A percentile compares a stretch with the other conserved stretches of the same genome.
These are phyloP conservation scores for Oehlia diaphana DNA, from an alignment of 192 early-diverging fungal genomes.

Conservation along the genomic window DNA sequence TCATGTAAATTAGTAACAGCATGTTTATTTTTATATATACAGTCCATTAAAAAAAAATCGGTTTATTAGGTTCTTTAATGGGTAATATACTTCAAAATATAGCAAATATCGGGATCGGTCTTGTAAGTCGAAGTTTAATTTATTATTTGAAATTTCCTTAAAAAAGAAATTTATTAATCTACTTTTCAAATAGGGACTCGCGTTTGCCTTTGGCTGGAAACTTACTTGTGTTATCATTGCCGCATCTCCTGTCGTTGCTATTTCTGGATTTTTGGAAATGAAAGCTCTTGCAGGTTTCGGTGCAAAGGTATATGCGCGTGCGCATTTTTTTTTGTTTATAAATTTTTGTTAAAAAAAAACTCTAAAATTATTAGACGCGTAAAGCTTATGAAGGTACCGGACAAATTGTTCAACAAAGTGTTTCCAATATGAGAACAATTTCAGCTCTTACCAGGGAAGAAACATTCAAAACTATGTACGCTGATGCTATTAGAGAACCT, in stretches of 20 bases:
- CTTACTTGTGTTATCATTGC: conserved; percentile 27
- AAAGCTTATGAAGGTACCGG: conserved; percentile 73
- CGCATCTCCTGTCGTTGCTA: conserved; percentile 20
- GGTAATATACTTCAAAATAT: conserved; percentile 48
- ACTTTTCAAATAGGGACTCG: conserved; percentile 8
- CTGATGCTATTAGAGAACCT: conserved; percentile 59
- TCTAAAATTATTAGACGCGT: conserved; percentile 58
- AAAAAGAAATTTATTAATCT: not conserved
- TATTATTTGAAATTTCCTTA: not conserved
- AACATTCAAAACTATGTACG: conserved; percentile 65
- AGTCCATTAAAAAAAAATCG: conserved; percentile 28
- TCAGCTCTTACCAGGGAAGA: conserved; percentile 71
- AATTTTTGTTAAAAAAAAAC: conserved; percentile 29
- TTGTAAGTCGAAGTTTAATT: conserved; percentile 9
- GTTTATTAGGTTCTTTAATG: conserved; percentile 48
- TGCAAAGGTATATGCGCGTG: conserved; percentile 13
- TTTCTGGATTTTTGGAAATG: conserved; percentile 52
- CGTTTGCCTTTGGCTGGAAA: conserved; percentile 28
- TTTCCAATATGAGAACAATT: conserved; percentile 83
- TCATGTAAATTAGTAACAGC: conserved; percentile 70
- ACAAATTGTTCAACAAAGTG: conserved; percentile 82
- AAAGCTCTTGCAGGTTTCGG: conserved; percentile 34
- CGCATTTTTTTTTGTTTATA: conserved; percentile 21
- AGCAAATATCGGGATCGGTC: conserved; percentile 37
- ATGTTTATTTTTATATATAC: conserved; percentile 64